These are phyloP conservation scores for Hirschfeldia incana DNA, from an alignment of 345 rosid genomes.

Conservation along the genomic window DNA sequence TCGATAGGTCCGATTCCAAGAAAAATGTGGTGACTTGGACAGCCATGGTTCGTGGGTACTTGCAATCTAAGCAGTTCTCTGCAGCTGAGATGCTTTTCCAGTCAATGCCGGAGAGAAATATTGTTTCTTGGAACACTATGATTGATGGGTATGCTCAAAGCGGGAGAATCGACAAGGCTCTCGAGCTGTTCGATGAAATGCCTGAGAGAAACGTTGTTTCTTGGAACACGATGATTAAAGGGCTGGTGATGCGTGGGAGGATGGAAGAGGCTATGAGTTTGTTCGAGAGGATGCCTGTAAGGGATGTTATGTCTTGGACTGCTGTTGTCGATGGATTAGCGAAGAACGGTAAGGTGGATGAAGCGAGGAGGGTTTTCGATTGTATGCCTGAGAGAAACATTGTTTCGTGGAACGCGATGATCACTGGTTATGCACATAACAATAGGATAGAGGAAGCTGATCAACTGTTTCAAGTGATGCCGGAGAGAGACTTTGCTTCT, in stretches of 20 bases:
- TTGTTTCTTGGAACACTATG: conserved; percentile 78
- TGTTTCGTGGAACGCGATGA: conserved; percentile 77
- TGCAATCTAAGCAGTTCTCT: conserved; percentile 44
- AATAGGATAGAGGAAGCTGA: conserved; percentile 58
- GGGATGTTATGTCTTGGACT: conserved; percentile 80
- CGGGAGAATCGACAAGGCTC: conserved; percentile 49
- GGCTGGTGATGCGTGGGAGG: conserved; percentile 54
- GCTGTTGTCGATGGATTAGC: conserved; percentile 61
- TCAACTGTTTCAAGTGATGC: conserved; percentile 56
- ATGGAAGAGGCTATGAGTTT: conserved; percentile 55
- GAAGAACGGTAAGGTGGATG: conserved; percentile 58
- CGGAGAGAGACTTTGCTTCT: conserved; percentile 59
- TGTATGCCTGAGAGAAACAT: conserved; percentile 61
- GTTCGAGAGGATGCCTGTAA: conserved; percentile 55
- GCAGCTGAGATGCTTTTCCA: conserved; percentile 66
- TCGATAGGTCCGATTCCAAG: conserved; percentile 53
- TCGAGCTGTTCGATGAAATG: conserved; percentile 57
- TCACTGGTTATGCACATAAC: conserved; percentile 68
- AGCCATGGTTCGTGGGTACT: conserved; percentile 62
- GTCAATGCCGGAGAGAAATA: conserved; percentile 64
- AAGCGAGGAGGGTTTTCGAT: conserved; percentile 59
- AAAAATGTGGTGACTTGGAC: conserved; percentile 85
- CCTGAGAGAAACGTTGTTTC: conserved; percentile 65
- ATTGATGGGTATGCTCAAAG: conserved; percentile 57
- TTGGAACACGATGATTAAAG: conserved; percentile 59